phyloP scores from a whole-genome alignment of 352 stramenopile genomes.

The Phytophthora uliginosa region DNA sequence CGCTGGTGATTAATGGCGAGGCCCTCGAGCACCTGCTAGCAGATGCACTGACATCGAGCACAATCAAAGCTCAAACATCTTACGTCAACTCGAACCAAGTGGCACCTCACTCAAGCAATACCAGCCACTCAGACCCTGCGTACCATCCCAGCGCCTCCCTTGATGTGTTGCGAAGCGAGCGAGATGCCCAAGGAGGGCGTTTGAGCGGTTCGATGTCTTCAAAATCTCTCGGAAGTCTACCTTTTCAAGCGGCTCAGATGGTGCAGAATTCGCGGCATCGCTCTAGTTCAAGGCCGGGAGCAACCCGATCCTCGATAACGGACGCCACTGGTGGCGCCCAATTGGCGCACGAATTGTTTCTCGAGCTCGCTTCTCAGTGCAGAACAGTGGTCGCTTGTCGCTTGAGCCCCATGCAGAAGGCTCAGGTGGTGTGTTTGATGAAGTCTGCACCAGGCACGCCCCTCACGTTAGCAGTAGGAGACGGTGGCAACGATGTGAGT shows the following conservation, averaged over 20 bases:
- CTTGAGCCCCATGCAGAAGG: conserved; percentile 94
- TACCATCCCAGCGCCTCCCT: conserved; percentile 7
- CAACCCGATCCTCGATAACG: conserved; percentile 45
- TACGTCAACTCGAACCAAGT: conserved; percentile 31
- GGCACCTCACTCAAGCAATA: conserved; percentile 11
- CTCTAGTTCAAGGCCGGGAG: conserved; percentile 35
- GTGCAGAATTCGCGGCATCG: conserved; percentile 39
- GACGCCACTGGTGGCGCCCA: conserved; percentile 27
- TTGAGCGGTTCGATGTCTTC: conserved; percentile 54
- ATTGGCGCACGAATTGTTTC: conserved; percentile 70
- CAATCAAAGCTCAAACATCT: conserved; percentile 25
- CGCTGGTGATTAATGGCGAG: conserved; percentile 87
- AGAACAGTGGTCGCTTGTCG: conserved; percentile 89
- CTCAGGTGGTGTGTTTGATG: conserved; percentile 96
- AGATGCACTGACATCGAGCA: conserved; percentile 39
- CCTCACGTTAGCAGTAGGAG: conserved; percentile 97
- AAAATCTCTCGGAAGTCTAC: conserved; percentile 62
- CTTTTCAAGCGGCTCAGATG: conserved; percentile 33
- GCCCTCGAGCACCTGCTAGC: conserved; percentile 78
- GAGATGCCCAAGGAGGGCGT: conserved; percentile 14
- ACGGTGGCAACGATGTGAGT: conserved; percentile 99
- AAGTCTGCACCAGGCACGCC: conserved; percentile 75
- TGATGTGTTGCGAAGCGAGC: conserved; percentile 22
- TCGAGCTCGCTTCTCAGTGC: conserved; percentile 90
- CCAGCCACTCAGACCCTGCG: conserved; percentile 10